These are phyloP conservation scores for Hysterium pulicare DNA, from an alignment of 2,329 filamentous ascomycete species.

Conservation along the genomic window DNA sequence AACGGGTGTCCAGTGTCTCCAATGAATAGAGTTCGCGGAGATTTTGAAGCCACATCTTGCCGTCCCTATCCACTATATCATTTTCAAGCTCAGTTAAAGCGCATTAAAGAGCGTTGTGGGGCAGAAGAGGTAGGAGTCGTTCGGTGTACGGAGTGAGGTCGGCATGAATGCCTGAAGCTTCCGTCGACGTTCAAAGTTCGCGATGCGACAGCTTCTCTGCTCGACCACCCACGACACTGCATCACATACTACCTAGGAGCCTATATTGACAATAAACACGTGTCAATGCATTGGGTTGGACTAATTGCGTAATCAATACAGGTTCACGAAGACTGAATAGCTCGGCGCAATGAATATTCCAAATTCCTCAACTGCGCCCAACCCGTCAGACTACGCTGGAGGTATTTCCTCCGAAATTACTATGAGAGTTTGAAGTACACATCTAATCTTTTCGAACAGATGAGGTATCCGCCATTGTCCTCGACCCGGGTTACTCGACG, in stretches of 20 bases:
- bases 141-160: conserved; percentile 5
- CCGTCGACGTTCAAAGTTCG: conserved; percentile 12
- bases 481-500: conserved; percentile 88
- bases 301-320: not conserved
- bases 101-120: conserved; percentile 3
- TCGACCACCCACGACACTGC: conserved; percentile 22
- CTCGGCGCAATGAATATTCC: conserved; percentile 33
- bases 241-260: too few relatives aligned
- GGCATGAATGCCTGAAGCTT: conserved; percentile 9
- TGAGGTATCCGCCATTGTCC: conserved; percentile 94
- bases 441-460: conserved; percentile 53
- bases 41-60: conserved; percentile 46
- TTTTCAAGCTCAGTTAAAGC: not conserved
- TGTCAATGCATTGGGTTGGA: not conserved
- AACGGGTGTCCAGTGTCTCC: conserved; percentile 67
- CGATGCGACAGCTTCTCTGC: conserved; percentile 26
- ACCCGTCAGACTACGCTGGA: conserved; percentile 46
- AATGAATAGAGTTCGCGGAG: conserved; percentile 59
- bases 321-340: conserved; percentile 11
- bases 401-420: conserved; percentile 23
- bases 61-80: not conserved
- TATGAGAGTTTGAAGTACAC: not conserved
- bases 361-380: conserved; percentile 37
- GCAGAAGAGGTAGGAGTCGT: conserved; percentile 16
- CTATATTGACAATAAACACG: not conserved